These are phyloP conservation scores for Papiliotrema nemorosa DNA, from an alignment of 1,284 basidiomycete species.

Conservation along the genomic window DNA sequence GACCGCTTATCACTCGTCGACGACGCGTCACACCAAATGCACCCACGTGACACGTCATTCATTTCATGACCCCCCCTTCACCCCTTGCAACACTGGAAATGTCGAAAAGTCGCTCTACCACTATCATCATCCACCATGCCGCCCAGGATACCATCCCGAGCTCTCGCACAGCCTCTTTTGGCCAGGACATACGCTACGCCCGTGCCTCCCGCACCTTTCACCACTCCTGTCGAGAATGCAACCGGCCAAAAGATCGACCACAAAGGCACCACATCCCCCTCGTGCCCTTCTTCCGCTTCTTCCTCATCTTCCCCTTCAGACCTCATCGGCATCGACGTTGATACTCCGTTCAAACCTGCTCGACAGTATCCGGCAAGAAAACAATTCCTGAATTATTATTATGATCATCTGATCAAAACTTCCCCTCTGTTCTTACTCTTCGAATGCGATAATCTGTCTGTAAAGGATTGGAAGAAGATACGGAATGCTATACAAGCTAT, in stretches of 20 bases:
- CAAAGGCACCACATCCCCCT: background rate
- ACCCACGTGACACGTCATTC: too few relatives aligned
- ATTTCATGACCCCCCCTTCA: too few relatives aligned
- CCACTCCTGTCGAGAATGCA: background rate
- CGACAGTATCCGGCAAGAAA: constrained; percentile 42
- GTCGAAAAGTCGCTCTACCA: too few relatives aligned
- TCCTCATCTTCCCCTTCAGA: background rate
- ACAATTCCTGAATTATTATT: constrained; percentile 45
- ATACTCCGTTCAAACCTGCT: background rate
- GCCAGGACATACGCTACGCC: constrained; percentile 3
- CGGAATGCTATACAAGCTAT: constrained; percentile 39
- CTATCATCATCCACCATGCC: background rate
- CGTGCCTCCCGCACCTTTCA: constrained; percentile 2
- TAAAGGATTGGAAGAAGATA: constrained; percentile 38
- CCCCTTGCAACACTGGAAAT: too few relatives aligned
- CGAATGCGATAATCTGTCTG: constrained; percentile 47
- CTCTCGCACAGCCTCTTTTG: background rate
- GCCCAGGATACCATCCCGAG: background rate
- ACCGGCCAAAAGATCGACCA: background rate
- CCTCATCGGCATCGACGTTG: constrained; percentile 11
- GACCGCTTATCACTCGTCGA: too few relatives aligned
- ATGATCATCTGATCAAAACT: constrained; percentile 42
- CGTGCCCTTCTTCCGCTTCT: constrained; percentile 4
- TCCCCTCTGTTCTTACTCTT: constrained; percentile 49
- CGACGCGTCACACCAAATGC: too few relatives aligned